Evolutionary conservation across 1,284 basidiomycete species (phyloP).

Genomic region (Laetiporus sulphureus): DNA sequence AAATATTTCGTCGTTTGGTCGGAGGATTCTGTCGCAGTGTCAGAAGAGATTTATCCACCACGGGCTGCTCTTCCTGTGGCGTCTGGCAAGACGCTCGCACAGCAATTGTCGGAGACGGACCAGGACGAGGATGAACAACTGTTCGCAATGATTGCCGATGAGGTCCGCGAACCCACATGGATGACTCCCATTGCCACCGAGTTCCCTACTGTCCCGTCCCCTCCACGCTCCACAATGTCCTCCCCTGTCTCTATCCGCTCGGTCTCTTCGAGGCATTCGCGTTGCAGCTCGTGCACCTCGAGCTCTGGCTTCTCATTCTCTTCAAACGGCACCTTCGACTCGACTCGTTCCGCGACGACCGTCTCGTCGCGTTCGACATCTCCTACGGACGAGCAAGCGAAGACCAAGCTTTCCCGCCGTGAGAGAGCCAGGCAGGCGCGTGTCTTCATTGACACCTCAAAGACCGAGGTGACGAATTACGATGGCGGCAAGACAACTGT

Average conservation of each 20-base stretch:
- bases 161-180: slow-evolving; percentile 62
- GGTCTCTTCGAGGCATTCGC: slow-evolving; percentile 59
- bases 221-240: slow-evolving; percentile 35
- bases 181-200: slow-evolving; percentile 52
- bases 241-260: slow-evolving; percentile 48
- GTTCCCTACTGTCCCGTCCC: slow-evolving; percentile 39
- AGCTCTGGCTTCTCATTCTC: slow-evolving; percentile 57
- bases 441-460: slow-evolving; percentile 64
- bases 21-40: slow-evolving; percentile 26
- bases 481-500: slow-evolving; percentile 82
- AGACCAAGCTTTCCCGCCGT: slow-evolving; percentile 51
- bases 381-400: slow-evolving; percentile 24
- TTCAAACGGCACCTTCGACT: slow-evolving; percentile 31
- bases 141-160: slow-evolving; percentile 66
- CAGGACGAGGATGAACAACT: slow-evolving; percentile 62
- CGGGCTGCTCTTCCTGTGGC: slow-evolving; percentile 13
- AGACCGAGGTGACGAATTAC: slow-evolving; percentile 73
- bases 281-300: slow-evolving; percentile 70
- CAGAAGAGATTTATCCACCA: slow-evolving; percentile 16
- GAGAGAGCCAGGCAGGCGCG: slow-evolving; percentile 59
- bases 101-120: slow-evolving; percentile 63
- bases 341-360: slow-evolving; percentile 36
- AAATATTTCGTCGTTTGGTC: slow-evolving; percentile 60
- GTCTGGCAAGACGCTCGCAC: slow-evolving; percentile 55
- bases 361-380: slow-evolving; percentile 25